Percentiles rank a stretch among this genome's conserved stretches.
Conservation (phyloP, 192 early-diverging fungal genomes). For the Podila epigama region DNA sequence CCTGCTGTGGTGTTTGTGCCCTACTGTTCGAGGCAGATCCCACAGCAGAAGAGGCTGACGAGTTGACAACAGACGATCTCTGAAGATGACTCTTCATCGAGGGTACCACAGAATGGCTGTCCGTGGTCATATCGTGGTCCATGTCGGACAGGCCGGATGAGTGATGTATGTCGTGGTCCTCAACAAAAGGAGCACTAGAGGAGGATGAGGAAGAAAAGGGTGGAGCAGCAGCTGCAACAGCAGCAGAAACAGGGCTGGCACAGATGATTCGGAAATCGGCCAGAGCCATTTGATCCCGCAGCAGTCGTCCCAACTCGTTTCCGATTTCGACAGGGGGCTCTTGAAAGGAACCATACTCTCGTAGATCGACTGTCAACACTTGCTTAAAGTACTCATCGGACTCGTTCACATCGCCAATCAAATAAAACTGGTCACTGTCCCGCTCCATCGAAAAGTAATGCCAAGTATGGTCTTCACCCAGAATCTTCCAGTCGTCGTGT, state of each 20-base stretch:
- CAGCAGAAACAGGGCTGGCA: too few relatives aligned
- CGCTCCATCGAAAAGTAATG: conserved; percentile 68
- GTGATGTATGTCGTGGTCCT: conserved; percentile 2
- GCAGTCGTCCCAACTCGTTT: conserved; percentile 52
- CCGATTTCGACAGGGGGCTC: conserved; percentile 61
- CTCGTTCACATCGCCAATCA: conserved; percentile 66
- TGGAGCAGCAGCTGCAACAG: too few relatives aligned
- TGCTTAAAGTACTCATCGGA: conserved; percentile 67
- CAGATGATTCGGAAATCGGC: conserved; percentile 47
- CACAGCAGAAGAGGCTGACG: background rate
- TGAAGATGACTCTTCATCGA: conserved; percentile 13
- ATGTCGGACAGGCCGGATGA: background rate
- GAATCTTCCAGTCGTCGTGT: conserved; percentile 51
- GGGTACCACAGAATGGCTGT: conserved; percentile 26
- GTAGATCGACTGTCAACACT: conserved; percentile 62
- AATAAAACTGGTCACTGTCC: conserved; percentile 54
- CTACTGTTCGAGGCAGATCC: conserved; percentile 57
- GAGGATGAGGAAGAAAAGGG: too few relatives aligned
- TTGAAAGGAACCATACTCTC: conserved; percentile 60
- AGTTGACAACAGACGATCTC: conserved; percentile 16
- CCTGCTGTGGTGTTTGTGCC: conserved; percentile 46
- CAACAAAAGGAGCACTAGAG: too few relatives aligned
- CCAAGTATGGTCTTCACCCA: conserved; percentile 57
- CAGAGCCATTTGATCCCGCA: conserved; percentile 52
- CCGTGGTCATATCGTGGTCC: conserved; percentile 43